Evolutionary conservation across 768 basidiomycete species (phyloP).

Genomic region (Exidia glandulosa): DNA sequence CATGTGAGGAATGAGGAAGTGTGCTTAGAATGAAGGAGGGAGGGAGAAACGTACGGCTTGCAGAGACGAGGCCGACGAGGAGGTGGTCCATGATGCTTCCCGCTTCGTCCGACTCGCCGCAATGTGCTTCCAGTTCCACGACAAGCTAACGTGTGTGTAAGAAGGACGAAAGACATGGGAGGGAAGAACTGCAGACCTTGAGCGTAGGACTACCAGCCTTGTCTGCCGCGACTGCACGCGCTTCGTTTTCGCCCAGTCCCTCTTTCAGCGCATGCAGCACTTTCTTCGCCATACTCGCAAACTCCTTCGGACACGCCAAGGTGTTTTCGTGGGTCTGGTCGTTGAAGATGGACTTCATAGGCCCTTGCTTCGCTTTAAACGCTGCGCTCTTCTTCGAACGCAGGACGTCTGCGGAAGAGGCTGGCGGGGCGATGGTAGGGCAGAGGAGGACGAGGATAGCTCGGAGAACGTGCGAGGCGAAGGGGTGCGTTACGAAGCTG

Average conservation of each 20-base stretch:
- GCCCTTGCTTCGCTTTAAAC: slow-evolving; percentile 73
- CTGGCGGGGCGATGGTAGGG: slow-evolving; percentile 27
- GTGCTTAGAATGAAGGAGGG: not conserved
- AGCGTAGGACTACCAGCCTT: slow-evolving; percentile 69
- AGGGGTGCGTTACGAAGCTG: slow-evolving; percentile 67
- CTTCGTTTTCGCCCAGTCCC: slow-evolving; percentile 54
- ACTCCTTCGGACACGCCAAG: slow-evolving; percentile 32
- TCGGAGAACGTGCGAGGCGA: slow-evolving; percentile 84
- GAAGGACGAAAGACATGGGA: not conserved
- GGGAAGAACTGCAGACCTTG: slow-evolving; percentile 35
- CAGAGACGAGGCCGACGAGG: slow-evolving; percentile 61
- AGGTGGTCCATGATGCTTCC: slow-evolving; percentile 76
- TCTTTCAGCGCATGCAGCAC: slow-evolving; percentile 43
- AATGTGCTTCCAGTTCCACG: slow-evolving; percentile 70
- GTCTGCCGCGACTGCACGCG: slow-evolving; percentile 63
- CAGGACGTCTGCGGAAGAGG: slow-evolving; percentile 16
- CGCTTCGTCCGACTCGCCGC: slow-evolving; percentile 41
- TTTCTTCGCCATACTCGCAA: slow-evolving; percentile 31
- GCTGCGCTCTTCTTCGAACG: slow-evolving; percentile 80
- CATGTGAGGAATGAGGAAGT: not conserved
- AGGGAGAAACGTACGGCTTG: slow-evolving; percentile 39
- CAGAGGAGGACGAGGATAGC: slow-evolving; percentile 69
- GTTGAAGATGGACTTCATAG: slow-evolving; percentile 68
- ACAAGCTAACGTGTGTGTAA: slow-evolving; percentile 43
- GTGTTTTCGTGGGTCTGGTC: slow-evolving; percentile 25